Evolutionary conservation across 352 stramenopile species (phyloP), one percentile per base, ranked within the genome.

Genomic region (Phytophthora uliginosa): DNA sequence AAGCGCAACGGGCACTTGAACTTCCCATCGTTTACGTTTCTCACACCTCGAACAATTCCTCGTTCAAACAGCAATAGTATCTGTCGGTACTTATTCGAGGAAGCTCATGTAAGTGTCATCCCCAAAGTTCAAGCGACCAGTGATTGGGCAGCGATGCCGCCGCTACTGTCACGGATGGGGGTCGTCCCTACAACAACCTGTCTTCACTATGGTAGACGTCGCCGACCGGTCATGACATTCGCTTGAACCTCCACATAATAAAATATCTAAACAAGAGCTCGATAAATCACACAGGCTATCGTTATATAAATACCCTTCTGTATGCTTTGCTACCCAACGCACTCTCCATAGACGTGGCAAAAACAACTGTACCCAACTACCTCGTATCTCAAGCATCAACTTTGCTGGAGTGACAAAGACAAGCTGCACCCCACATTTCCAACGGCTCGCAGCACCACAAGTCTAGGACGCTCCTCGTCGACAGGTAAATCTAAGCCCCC

Each of bases 371-470:
- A 66, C 22, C 24, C 50, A 56, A 5, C 22, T 34, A 36, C 1
- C 3, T 0, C 2, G 3, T 2, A 17, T 15, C 20, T 7, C n/a
- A 7, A 26, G 45, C n/a, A 56, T 36, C 24, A n/a, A 2, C 22
- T 36, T 56, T 34, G 2, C 10, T 12, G 15, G 50, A 24, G 8
- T 13, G 10, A 20, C 69, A 76, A 69, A 75, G 63, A 69, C 67
- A 73, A 68, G 67, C 48, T 68, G 66, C 34, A 54, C 66, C 66
- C 1, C 51, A 68, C 66, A 51, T 59, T 68, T 67, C 58, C 58
- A 58, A 57, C 20, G 50, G 50, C 59, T 55, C 66, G 50, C 64
- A 73, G 57, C 63, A 61, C 69, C 70, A 74, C 64, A 74, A 55
- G 59, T 45, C 64, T 74, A 74, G 57, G 20, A 55, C 18, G 38